These are phyloP conservation scores for Trametes cubensis DNA, from an alignment of 768 basidiomycete species.

Conservation along the genomic window DNA sequence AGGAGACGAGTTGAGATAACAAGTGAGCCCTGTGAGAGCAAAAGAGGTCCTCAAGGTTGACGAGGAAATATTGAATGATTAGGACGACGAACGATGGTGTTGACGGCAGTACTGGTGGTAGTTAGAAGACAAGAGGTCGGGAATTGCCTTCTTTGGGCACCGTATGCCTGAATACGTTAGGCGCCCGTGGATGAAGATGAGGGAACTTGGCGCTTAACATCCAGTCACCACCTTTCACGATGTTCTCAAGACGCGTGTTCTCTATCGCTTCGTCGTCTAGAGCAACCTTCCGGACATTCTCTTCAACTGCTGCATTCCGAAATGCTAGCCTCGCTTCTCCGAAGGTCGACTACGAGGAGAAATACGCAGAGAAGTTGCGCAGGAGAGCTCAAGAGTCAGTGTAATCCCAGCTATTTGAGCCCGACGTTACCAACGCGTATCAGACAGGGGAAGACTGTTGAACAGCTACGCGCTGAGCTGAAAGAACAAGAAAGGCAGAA, in stretches of 20 bases:
- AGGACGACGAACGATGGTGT: background rate
- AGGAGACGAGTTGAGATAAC: background rate
- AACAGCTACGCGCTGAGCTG: conserved; percentile 40
- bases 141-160: conserved; percentile 6
- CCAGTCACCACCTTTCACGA: background rate
- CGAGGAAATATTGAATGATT: no score
- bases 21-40: background rate
- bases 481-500: conserved; percentile 31
- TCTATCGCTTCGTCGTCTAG: background rate
- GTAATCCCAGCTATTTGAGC: conserved; percentile 13
- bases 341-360: conserved; percentile 43
- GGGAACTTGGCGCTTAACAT: background rate
- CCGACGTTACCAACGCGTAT: conserved; percentile 5
- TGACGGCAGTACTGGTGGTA: background rate
- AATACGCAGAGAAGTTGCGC: conserved; percentile 72
- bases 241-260: conserved; percentile 12
- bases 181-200: no score
- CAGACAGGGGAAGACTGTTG: conserved; percentile 46
- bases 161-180: background rate
- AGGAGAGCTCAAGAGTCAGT: conserved; percentile 67
- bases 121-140: conserved; percentile 7
- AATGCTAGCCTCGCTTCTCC: conserved; percentile 9
- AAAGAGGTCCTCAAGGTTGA: background rate
- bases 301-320: background rate
- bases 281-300: background rate